A percentile compares a stretch with the other conserved stretches of the same genome.
phyloP scores from a whole-genome alignment of 768 basidiomycete genomes.

The Pisolithus marmoratus region DNA sequence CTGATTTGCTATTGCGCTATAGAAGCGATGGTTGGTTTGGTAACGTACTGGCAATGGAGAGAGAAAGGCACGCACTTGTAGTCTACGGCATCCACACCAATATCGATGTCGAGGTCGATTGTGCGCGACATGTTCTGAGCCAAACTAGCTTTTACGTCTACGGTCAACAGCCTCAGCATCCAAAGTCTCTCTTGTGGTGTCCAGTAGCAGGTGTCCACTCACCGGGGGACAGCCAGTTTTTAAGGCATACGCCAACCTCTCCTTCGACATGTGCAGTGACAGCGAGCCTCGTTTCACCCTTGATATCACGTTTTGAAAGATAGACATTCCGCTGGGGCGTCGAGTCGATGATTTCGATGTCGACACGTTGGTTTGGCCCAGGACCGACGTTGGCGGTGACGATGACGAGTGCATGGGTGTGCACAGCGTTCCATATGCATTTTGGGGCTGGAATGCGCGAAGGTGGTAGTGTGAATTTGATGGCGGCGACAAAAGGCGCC shows the following conservation, averaged over 20 bases:
- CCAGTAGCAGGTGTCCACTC: slow-evolving; percentile 23
- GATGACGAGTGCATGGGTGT: slow-evolving; percentile 83
- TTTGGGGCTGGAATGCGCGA: slow-evolving; percentile 69
- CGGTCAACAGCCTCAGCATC: not conserved
- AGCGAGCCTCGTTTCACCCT: slow-evolving; percentile 87
- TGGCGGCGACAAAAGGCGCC: slow-evolving; percentile 39
- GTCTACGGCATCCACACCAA: slow-evolving; percentile 97
- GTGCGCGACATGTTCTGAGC: slow-evolving; percentile 52
- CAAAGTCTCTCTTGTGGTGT: not conserved
- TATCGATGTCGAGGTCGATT: slow-evolving; percentile 93
- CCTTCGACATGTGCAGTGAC: slow-evolving; percentile 91
- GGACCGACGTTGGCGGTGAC: slow-evolving; percentile 91
- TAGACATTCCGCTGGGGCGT: slow-evolving; percentile 83
- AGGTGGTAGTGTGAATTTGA: slow-evolving; percentile 81
- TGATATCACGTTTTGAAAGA: slow-evolving; percentile 81
- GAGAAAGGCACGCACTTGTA: slow-evolving; percentile 73
- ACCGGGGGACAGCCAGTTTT: slow-evolving; percentile 74
- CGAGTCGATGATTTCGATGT: slow-evolving; percentile 93
- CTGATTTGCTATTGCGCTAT: slow-evolving; percentile 95
- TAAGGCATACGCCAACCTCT: slow-evolving; percentile 94
- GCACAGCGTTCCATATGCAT: slow-evolving; percentile 95
- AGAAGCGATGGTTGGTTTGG: slow-evolving; percentile 3
- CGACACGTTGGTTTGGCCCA: slow-evolving; percentile 72
- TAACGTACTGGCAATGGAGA: not conserved
- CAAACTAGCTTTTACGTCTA: slow-evolving; percentile 45